phyloP scores from a whole-genome alignment of 2,329 filamentous ascomycete genomes.

The Epichloe coenophiala region DNA sequence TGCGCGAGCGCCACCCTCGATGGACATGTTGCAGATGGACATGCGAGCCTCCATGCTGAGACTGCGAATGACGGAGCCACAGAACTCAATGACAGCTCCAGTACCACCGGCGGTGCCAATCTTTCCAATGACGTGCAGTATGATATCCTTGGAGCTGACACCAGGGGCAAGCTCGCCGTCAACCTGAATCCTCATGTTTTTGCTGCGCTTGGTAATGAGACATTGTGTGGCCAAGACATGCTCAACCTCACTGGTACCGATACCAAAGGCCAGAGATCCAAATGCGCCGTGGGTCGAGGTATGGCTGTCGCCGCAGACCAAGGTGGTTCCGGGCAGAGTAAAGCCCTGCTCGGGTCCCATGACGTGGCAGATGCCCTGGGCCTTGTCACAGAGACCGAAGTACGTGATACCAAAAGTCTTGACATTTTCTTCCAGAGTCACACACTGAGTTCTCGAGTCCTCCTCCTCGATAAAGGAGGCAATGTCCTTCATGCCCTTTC shows the following conservation, averaged over 20 bases:
- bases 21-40: slow-evolving; percentile 99
- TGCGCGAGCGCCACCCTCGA: slow-evolving; percentile 87
- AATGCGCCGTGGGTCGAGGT: slow-evolving; percentile 97
- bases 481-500: slow-evolving; percentile 89
- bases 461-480: slow-evolving; percentile 88
- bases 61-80: slow-evolving; percentile 77
- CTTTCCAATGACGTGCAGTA: slow-evolving; percentile 81
- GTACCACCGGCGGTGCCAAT: slow-evolving; percentile 94
- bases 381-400: slow-evolving; percentile 90
- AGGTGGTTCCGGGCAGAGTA: slow-evolving; percentile 89
- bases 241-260: slow-evolving; percentile 96
- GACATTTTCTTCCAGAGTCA: slow-evolving; percentile 94
- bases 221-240: slow-evolving; percentile 96
- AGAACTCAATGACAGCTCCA: slow-evolving; percentile 92
- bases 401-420: slow-evolving; percentile 94
- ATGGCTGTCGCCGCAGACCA: slow-evolving; percentile 95
- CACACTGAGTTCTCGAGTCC: slow-evolving; percentile 85
- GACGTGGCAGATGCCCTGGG: slow-evolving; percentile 96
- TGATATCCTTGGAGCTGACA: slow-evolving; percentile 90
- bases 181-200: slow-evolving; percentile 97
- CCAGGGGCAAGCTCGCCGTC: slow-evolving; percentile 81
- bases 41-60: slow-evolving; percentile 96
- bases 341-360: slow-evolving; percentile 98
- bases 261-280: slow-evolving; percentile 86
- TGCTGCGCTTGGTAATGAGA: slow-evolving; percentile 84